Evolutionary conservation across 1,284 basidiomycete species (phyloP).

Genomic region (Cryptococcus neoformans): DNA sequence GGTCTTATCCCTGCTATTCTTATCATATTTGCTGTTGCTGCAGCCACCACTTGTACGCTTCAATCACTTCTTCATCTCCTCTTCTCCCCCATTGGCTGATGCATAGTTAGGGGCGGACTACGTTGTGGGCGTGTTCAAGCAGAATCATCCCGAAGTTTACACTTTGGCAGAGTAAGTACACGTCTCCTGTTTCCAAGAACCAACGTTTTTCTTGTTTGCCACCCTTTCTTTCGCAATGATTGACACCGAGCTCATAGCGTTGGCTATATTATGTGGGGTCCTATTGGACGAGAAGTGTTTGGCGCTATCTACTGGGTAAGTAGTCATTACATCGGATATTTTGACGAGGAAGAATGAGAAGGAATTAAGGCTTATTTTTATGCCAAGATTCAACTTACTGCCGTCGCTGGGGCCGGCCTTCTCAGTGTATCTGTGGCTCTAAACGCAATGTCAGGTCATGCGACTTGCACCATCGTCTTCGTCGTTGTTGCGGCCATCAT

Average conservation of each 20-base stretch:
- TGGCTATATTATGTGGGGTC: slow-evolving; percentile 34
- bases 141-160: slow-evolving; percentile 36
- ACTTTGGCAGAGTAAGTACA: slow-evolving; percentile 18
- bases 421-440: slow-evolving; percentile 45
- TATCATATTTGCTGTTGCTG: slow-evolving; percentile 36
- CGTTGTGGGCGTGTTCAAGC: slow-evolving; percentile 41
- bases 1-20: slow-evolving; percentile 40
- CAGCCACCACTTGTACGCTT: slow-evolving; percentile 39
- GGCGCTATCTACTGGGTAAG: slow-evolving; percentile 27
- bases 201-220: too few relatives aligned
- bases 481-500: slow-evolving; percentile 29
- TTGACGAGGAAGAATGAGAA: too few relatives aligned
- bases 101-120: slow-evolving; percentile 24
- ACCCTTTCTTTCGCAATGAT: too few relatives aligned
- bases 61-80: slow-evolving; percentile 29
- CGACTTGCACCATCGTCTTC: slow-evolving; percentile 43
- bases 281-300: slow-evolving; percentile 32
- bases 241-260: slow-evolving; percentile 15
- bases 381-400: slow-evolving; percentile 9
- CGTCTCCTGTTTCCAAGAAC: too few relatives aligned
- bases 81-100: slow-evolving; percentile 23
- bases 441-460: slow-evolving; percentile 46
- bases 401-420: slow-evolving; percentile 30
- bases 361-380: not conserved
- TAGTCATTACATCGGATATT: too few relatives aligned